These are phyloP conservation scores for Mitragyna speciosa DNA, from an alignment of 257 asterid genomes.

Conservation along the genomic window DNA sequence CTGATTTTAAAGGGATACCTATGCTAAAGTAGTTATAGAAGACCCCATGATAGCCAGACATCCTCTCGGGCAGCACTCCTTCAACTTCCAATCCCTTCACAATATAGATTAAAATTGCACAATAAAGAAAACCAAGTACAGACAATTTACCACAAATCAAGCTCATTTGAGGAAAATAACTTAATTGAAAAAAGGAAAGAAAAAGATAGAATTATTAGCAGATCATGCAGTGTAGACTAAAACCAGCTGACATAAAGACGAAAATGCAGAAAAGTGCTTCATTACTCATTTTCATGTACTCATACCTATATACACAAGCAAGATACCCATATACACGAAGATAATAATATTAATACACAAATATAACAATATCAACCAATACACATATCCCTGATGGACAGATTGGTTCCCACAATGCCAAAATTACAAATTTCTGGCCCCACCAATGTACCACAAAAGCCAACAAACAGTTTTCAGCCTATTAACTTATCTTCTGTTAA, in stretches of 20 bases:
- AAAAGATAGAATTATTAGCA: background rate
- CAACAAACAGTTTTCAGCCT: background rate
- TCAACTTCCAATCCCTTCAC: conserved; percentile 67
- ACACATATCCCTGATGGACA: background rate
- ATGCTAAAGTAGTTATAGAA: conserved; percentile 96
- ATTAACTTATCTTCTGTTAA: background rate
- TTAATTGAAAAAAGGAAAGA: background rate
- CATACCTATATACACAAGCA: background rate
- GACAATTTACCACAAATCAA: too few relatives aligned
- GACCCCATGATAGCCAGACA: conserved; percentile 78
- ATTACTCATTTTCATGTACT: background rate
- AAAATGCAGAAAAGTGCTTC: background rate
- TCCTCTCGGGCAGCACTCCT: conserved; percentile 64
- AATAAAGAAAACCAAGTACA: background rate
- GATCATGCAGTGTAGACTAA: background rate
- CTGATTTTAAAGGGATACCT: conserved; percentile 40
- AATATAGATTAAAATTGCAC: conserved; percentile 22
- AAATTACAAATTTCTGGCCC: background rate
- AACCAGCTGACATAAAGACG: background rate
- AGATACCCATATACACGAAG: background rate
- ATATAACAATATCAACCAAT: background rate
- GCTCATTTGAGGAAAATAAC: background rate
- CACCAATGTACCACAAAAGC: background rate
- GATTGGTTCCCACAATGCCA: background rate
- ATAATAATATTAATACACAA: background rate